Conservation (phyloP, 352 stramenopile species). For the Phytophthora fragariae region DNA sequence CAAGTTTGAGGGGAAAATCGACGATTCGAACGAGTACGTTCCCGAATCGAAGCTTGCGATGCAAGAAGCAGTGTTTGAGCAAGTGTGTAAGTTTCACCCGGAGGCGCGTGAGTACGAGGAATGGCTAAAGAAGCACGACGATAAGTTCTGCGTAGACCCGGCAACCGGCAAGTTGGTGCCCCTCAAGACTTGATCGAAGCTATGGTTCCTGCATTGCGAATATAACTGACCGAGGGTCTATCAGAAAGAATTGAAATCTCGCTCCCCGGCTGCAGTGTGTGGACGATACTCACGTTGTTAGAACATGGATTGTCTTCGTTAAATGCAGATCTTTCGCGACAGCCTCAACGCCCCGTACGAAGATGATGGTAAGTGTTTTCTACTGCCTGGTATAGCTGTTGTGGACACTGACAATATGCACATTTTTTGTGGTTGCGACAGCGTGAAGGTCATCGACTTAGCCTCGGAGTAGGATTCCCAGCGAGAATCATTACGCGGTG, state of each 20-base stretch:
- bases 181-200: constrained; percentile 30
- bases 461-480: neutral
- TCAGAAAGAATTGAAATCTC: neutral
- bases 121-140: constrained; percentile 62
- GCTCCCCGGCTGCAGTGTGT: neutral
- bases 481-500: neutral
- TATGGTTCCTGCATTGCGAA: neutral
- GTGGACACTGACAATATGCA: neutral
- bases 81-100: constrained; percentile 81
- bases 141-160: constrained; percentile 67
- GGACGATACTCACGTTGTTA: neutral
- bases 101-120: constrained; percentile 74
- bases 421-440: neutral
- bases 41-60: constrained; percentile 66
- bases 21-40: constrained; percentile 79
- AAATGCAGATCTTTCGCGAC: constrained; percentile 1
- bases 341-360: neutral
- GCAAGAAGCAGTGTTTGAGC: constrained; percentile 83
- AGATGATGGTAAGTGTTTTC: neutral
- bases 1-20: constrained; percentile 66
- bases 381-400: neutral
- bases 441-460: neutral
- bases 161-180: constrained; percentile 67
- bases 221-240: neutral
- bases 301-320: neutral